These are phyloP conservation scores for Saccharomycopsis lassenensis DNA, from an alignment of 805 yeast genomes.

Conservation along the genomic window DNA sequence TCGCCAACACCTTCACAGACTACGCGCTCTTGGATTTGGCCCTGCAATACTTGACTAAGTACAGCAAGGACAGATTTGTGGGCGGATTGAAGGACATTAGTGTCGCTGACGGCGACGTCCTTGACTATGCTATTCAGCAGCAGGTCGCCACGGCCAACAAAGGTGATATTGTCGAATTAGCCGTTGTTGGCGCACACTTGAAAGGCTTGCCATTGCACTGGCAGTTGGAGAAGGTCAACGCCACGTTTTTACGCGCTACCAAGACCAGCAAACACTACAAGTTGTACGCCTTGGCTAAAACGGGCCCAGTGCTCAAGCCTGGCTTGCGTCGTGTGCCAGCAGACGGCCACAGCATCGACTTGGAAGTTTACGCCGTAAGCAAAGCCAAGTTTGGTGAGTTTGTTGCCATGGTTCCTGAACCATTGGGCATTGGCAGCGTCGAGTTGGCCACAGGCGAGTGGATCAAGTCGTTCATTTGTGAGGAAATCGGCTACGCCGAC, in stretches of 20 bases:
- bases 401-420: slow-evolving; percentile 83
- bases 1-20: slow-evolving; percentile 77
- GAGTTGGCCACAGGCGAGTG: slow-evolving; percentile 71
- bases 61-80: slow-evolving; percentile 17
- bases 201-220: slow-evolving; percentile 83
- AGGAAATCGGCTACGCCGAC: slow-evolving; percentile 70
- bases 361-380: slow-evolving; percentile 84
- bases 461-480: slow-evolving; percentile 93
- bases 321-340: slow-evolving; percentile 63
- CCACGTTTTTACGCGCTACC: slow-evolving; percentile 54
- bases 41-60: slow-evolving; percentile 45
- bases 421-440: slow-evolving; percentile 89
- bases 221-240: slow-evolving; percentile 83
- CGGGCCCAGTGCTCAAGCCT: slow-evolving; percentile 70
- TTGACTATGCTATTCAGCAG: slow-evolving; percentile 35
- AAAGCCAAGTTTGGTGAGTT: slow-evolving; percentile 68
- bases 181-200: slow-evolving; percentile 96
- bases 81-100: slow-evolving; percentile 7
- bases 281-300: slow-evolving; percentile 71
- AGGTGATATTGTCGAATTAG: slow-evolving; percentile 46
- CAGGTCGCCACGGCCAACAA: slow-evolving; percentile 25
- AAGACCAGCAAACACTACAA: slow-evolving; percentile 62
- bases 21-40: slow-evolving; percentile 84
- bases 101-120: slow-evolving; percentile 33
- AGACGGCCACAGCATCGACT: slow-evolving; percentile 47